Conservation (phyloP, 768 basidiomycete species). For the Paxillus ammoniavirescens region DNA sequence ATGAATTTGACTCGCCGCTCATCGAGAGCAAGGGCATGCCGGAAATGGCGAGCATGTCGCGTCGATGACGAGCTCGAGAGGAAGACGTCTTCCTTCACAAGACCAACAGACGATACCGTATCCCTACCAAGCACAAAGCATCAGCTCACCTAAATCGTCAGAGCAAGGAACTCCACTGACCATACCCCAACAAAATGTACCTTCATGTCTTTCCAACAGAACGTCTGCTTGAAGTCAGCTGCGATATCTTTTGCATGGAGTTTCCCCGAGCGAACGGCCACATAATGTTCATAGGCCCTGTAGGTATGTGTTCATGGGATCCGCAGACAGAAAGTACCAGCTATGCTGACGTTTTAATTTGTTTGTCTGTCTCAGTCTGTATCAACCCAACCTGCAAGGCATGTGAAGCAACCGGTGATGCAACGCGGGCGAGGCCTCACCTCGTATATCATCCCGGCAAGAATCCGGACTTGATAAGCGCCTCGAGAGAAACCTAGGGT, state of each 20-base stretch:
- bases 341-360: conserved; percentile 27
- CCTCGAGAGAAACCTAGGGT: conserved; percentile 41
- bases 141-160: neutral
- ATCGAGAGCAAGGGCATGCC: conserved; percentile 64
- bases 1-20: conserved; percentile 62
- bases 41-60: conserved; percentile 53
- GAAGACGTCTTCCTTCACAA: conserved; percentile 42
- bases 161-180: conserved; percentile 25
- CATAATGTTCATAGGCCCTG: conserved; percentile 21
- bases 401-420: neutral
- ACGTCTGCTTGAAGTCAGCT: conserved; percentile 43
- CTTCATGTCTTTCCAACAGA: conserved; percentile 40
- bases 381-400: conserved; percentile 32
- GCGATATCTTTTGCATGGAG: conserved; percentile 19
- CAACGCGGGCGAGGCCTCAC: conserved; percentile 10
- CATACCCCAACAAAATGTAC: conserved; percentile 56
- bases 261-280: conserved; percentile 14
- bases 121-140: conserved; percentile 43
- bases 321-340: neutral
- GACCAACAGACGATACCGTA: conserved; percentile 63
- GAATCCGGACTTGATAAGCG: conserved; percentile 39
- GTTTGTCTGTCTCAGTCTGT: conserved; percentile 28
- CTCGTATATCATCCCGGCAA: conserved; percentile 41
- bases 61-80: conserved; percentile 61
- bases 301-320: neutral